Evolutionary conservation across 805 yeast species (phyloP).

Genomic region (Hemisphaericaspora nanyangensis): DNA sequence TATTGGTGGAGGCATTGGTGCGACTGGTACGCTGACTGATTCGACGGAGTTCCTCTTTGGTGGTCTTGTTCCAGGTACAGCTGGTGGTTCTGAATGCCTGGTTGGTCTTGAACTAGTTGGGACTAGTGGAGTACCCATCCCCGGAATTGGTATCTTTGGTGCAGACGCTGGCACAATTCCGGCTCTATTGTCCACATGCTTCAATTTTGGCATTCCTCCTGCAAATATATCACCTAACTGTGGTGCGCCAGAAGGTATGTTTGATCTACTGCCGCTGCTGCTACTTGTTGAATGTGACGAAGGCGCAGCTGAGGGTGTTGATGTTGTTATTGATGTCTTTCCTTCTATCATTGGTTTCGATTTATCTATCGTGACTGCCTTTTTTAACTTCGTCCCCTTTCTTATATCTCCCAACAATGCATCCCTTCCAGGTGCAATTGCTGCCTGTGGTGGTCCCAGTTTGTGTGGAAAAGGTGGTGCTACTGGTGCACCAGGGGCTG

Average conservation of each 20-base stretch:
- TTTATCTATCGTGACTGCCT: slow-evolving; percentile 42
- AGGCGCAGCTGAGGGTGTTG: slow-evolving; percentile 14
- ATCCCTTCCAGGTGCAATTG: slow-evolving; percentile 31
- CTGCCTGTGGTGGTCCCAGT: slow-evolving; percentile 16
- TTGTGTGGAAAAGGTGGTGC: slow-evolving; percentile 6
- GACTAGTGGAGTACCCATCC: slow-evolving; percentile 1
- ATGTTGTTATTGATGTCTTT: slow-evolving; percentile 36
- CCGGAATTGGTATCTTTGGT: slow-evolving; percentile 32
- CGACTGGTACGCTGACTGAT: slow-evolving; percentile 15
- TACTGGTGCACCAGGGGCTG: slow-evolving; percentile 19
- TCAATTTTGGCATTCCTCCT: slow-evolving; percentile 75
- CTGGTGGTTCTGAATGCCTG: background rate
- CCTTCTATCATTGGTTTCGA: slow-evolving; percentile 57
- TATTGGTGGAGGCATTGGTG: slow-evolving; percentile 17
- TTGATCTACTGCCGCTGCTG: slow-evolving; percentile 16
- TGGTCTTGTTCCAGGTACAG: slow-evolving; percentile 11
- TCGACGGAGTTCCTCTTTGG: slow-evolving; percentile 5
- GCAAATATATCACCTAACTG: slow-evolving; percentile 69
- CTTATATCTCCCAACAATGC: slow-evolving; percentile 77
- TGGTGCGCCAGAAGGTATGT: slow-evolving; percentile 38
- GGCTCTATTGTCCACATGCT: slow-evolving; percentile 35
- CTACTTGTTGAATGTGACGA: slow-evolving; percentile 12
- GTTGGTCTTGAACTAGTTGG: slow-evolving; percentile 11
- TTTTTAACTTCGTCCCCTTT: slow-evolving; percentile 45
- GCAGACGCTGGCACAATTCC: slow-evolving; percentile 35